phyloP scores from a whole-genome alignment of 164 flowering plant genomes.

The Stephania yunnanensis region DNA sequence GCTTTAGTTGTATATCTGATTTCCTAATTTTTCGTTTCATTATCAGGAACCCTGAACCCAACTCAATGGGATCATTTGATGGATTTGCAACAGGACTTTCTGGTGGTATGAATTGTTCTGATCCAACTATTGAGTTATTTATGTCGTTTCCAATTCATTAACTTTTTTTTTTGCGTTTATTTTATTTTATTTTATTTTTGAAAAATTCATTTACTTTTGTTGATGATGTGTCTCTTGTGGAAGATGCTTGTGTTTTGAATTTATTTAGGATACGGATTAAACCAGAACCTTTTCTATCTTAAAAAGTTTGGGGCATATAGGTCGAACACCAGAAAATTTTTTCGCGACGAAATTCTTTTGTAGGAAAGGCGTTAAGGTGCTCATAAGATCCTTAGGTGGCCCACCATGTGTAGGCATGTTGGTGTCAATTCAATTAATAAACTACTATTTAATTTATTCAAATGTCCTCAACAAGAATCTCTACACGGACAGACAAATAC shows the following conservation, averaged over 20 bases:
- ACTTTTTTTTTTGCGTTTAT: not conserved
- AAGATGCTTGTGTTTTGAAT: not conserved
- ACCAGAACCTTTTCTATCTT: not conserved
- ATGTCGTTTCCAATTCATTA: not conserved
- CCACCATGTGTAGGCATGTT: no score
- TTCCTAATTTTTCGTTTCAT: not conserved
- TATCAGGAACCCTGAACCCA: constrained; percentile 35
- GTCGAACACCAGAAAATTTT: not conserved
- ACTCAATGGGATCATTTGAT: constrained; percentile 38
- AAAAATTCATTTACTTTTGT: not conserved
- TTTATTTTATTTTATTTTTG: no score
- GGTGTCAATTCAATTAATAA: no score
- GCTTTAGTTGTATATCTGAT: not conserved
- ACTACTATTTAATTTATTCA: no score
- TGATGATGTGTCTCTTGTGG: not conserved
- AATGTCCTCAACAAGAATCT: no score
- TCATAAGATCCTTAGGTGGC: no score
- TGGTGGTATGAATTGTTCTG: constrained; percentile 27
- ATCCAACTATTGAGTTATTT: not conserved
- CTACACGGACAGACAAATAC: no score
- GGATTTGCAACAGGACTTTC: constrained; percentile 33
- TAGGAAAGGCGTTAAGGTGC: no score
- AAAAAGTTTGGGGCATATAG: not conserved
- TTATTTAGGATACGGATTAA: not conserved
- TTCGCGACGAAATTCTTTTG: no score